phyloP scores from a whole-genome alignment of 768 basidiomycete species.

The Galerina sulciceps region DNA sequence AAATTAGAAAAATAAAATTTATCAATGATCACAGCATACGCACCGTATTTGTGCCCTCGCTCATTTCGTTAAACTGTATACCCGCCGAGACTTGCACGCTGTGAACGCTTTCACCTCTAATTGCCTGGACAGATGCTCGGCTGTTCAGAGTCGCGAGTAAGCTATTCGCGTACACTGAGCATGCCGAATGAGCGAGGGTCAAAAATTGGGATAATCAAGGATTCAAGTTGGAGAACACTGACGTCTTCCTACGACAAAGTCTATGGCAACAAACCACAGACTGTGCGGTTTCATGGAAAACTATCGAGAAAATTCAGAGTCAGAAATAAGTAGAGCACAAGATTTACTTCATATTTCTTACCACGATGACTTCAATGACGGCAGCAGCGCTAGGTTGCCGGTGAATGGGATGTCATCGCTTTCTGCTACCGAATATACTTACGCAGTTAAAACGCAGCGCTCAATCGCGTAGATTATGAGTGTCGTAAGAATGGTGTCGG shows the following conservation, averaged over 20 bases:
- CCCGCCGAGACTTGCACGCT: slow-evolving; percentile 23
- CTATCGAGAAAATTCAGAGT: slow-evolving; percentile 8
- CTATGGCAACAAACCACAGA: slow-evolving; percentile 41
- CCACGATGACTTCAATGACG: slow-evolving; percentile 41
- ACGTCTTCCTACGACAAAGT: slow-evolving; percentile 55
- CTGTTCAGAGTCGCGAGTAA: slow-evolving; percentile 48
- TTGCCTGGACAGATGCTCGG: slow-evolving; percentile 30
- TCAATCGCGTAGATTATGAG: slow-evolving; percentile 55
- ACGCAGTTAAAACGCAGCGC: slow-evolving; percentile 54
- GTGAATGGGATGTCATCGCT: not conserved
- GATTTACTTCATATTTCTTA: slow-evolving; percentile 18
- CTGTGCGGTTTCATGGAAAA: slow-evolving; percentile 34
- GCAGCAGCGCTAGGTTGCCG: slow-evolving; percentile 33
- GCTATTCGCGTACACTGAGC: slow-evolving; percentile 51
- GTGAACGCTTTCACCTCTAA: slow-evolving; percentile 10
- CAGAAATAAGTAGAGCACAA: not conserved
- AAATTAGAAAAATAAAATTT: not conserved
- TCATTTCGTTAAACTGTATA: slow-evolving; percentile 10
- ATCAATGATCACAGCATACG: not conserved
- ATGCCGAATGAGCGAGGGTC: not conserved
- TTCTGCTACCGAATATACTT: slow-evolving; percentile 6
- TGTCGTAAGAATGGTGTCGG: slow-evolving; percentile 43
- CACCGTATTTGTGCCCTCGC: not conserved
- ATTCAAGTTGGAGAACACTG: slow-evolving; percentile 12
- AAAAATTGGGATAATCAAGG: no score